Percentiles rank a stretch among this genome's conserved stretches.
Evolutionary conservation across 2,329 filamentous ascomycete genomes (phyloP).

Genomic region (Lithohypha guttulata): DNA sequence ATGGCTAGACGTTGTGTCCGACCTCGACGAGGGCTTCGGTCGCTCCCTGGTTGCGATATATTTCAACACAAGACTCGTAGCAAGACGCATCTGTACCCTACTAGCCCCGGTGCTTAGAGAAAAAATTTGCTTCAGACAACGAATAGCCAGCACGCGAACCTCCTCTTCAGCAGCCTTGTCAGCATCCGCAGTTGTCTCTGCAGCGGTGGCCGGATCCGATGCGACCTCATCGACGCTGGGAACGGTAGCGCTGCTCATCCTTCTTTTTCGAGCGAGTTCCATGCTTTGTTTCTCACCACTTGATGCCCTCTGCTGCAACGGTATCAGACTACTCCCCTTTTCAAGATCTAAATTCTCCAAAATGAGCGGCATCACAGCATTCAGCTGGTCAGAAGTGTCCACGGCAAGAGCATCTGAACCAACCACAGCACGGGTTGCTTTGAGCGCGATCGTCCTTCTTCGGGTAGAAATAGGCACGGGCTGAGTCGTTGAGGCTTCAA

Average conservation of each 20-base stretch:
- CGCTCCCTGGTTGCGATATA: slow-evolving; percentile 55
- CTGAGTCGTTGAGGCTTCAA: slow-evolving; percentile 28
- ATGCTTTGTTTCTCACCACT: slow-evolving; percentile 58
- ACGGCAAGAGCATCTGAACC: slow-evolving; percentile 68
- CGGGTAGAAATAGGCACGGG: slow-evolving; percentile 61
- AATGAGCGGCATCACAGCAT: slow-evolving; percentile 70
- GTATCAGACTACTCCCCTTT: slow-evolving; percentile 56
- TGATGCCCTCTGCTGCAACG: slow-evolving; percentile 56
- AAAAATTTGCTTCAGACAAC: slow-evolving; percentile 80
- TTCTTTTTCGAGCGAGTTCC: slow-evolving; percentile 52
- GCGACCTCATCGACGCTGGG: slow-evolving; percentile 59
- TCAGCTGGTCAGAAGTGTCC: slow-evolving; percentile 64
- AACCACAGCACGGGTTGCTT: slow-evolving; percentile 71
- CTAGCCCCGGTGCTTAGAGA: slow-evolving; percentile 54
- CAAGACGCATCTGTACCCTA: slow-evolving; percentile 66
- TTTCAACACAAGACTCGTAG: slow-evolving; percentile 60
- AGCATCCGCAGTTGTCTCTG: slow-evolving; percentile 72
- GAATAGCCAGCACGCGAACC: slow-evolving; percentile 70
- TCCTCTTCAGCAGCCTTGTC: slow-evolving; percentile 86
- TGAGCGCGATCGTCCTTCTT: slow-evolving; percentile 63
- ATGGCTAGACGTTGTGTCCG: slow-evolving; percentile 27
- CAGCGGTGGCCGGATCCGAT: slow-evolving; percentile 54
- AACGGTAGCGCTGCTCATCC: slow-evolving; percentile 71
- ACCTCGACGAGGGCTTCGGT: slow-evolving; percentile 40
- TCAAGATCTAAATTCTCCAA: slow-evolving; percentile 76